Evolutionary conservation across 140 eudicot species (phyloP).

Genomic region (Eryngium alpinum): DNA sequence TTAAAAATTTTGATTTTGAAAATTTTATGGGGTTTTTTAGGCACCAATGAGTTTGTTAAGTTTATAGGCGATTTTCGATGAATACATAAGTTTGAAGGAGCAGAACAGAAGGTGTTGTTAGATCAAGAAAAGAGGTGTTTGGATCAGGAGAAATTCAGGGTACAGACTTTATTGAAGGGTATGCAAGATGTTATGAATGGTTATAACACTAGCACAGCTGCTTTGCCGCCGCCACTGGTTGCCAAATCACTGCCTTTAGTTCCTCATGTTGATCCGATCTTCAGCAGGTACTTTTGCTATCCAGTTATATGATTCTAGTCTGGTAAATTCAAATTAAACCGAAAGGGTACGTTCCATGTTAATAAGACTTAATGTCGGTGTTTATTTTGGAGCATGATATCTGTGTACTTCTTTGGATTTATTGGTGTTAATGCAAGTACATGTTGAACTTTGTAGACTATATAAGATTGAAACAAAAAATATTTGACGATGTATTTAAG

Average conservation of each 20-base stretch:
- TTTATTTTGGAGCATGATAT: neutral
- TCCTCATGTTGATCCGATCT: slow-evolving; percentile 22
- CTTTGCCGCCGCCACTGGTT: slow-evolving; percentile 28
- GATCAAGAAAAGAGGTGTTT: slow-evolving; percentile 50
- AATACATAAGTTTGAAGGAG: slow-evolving; percentile 68
- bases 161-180: slow-evolving; percentile 52
- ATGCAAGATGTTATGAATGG: slow-evolving; percentile 70
- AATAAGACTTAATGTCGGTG: neutral
- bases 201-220: slow-evolving; percentile 32
- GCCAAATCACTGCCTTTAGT: slow-evolving; percentile 8
- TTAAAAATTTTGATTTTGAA: neutral
- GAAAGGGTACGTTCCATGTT: too few relatives aligned
- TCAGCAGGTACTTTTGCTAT: slow-evolving; percentile 34
- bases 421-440: neutral
- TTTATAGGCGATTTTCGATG: slow-evolving; percentile 67
- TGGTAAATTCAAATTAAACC: neutral
- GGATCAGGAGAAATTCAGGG: slow-evolving; percentile 60
- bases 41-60: slow-evolving; percentile 66
- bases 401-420: neutral
- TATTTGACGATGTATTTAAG: neutral
- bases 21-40: slow-evolving; percentile 13
- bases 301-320: neutral
- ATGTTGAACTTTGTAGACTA: neutral
- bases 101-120: slow-evolving; percentile 61
- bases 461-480: neutral